Conservation (phyloP, 441 rosid genomes). For the Adansonia grandidieri region DNA sequence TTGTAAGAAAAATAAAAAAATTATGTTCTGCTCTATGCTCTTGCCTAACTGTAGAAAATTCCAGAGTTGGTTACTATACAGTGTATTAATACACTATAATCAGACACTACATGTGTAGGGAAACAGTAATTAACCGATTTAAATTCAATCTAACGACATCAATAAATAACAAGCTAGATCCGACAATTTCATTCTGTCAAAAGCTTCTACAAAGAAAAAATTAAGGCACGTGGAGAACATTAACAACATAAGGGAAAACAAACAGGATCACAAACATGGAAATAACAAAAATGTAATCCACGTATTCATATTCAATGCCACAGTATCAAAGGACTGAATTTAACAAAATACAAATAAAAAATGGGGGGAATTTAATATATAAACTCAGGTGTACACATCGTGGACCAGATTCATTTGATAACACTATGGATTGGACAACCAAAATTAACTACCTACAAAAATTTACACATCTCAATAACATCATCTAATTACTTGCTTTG, state of each 20-base stretch:
- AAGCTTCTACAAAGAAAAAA: not conserved
- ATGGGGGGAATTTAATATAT: not conserved
- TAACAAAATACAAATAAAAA: not conserved
- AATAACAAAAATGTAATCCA: not conserved
- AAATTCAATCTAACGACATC: not conserved
- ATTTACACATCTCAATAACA: constrained; percentile 32
- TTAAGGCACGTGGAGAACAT: not conserved
- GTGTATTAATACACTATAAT: not conserved
- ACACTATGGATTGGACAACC: not conserved
- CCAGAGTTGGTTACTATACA: not conserved
- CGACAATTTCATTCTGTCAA: not conserved
- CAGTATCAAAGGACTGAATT: not conserved
- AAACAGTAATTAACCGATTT: not conserved
- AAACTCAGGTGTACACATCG: not conserved
- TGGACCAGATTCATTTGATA: not conserved
- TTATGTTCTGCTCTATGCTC: too few species aligned
- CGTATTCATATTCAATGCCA: not conserved
- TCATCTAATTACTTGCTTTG: not conserved
- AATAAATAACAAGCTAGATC: not conserved
- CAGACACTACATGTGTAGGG: too few species aligned
- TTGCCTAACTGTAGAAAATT: too few species aligned
- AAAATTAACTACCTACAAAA: constrained; percentile 25
- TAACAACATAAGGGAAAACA: too few species aligned
- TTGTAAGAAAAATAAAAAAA: too few species aligned
- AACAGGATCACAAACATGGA: not conserved